Conservation (phyloP, 768 basidiomycete genomes). For the Boletus rubroflammeus region DNA sequence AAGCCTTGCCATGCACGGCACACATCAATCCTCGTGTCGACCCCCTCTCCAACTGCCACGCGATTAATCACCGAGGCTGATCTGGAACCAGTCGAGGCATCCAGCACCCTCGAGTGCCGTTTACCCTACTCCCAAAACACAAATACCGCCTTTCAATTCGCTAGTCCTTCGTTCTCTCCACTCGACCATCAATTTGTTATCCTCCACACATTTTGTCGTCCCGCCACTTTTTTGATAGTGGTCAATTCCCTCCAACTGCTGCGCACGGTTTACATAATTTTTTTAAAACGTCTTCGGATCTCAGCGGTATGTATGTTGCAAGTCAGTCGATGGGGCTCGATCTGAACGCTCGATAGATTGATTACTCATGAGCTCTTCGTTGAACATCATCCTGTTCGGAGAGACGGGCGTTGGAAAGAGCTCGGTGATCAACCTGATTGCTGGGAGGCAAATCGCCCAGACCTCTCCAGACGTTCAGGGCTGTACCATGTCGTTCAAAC, state of each 20-base stretch:
- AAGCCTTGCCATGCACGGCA: conserved; percentile 3
- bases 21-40: conserved; percentile 14
- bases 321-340: conserved; percentile 9
- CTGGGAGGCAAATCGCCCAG: conserved; percentile 22
- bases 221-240: neutral
- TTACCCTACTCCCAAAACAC: conserved; percentile 6
- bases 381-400: conserved; percentile 44
- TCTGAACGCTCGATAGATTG: conserved; percentile 18
- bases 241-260: neutral
- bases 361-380: conserved; percentile 15
- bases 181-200: neutral
- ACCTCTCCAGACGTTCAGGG: conserved; percentile 31
- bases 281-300: neutral
- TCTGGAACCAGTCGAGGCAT: conserved; percentile 13
- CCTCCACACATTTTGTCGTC: neutral
- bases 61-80: conserved; percentile 23
- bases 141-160: conserved; percentile 13
- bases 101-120: neutral
- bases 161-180: neutral
- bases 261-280: neutral
- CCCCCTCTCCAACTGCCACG: neutral
- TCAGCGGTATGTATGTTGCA: conserved; percentile 7
- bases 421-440: conserved; percentile 34
- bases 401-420: conserved; percentile 40
- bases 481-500: conserved; percentile 35